Evolutionary conservation across 805 yeast species (phyloP).

Genomic region (Wickerhamiella qilinensis): DNA sequence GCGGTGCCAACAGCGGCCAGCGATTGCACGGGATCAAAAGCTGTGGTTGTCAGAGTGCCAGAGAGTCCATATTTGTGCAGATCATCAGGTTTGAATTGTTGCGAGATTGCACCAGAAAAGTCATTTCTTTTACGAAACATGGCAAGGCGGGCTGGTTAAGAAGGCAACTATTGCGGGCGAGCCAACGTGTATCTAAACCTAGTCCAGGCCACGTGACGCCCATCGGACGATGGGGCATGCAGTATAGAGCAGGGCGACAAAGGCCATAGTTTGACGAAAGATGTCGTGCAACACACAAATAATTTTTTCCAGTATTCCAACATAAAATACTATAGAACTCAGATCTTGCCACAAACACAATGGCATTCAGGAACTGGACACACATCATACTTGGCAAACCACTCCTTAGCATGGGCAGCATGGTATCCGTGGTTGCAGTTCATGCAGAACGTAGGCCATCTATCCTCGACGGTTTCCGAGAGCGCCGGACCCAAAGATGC

Average conservation of each 20-base stretch:
- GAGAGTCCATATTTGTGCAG: conserved; percentile 38
- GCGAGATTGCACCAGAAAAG: conserved; percentile 15
- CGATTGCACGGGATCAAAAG: conserved; percentile 80
- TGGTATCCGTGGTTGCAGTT: conserved; percentile 90
- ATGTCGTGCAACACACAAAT: too few species aligned
- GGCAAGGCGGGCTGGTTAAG: background rate
- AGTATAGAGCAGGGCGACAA: too few species aligned
- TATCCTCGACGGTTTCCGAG: conserved; percentile 19
- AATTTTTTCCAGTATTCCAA: too few species aligned
- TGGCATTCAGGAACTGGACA: conserved; percentile 93
- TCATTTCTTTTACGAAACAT: conserved; percentile 7
- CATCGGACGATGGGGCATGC: too few species aligned
- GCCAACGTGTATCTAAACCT: too few species aligned
- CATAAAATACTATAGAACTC: background rate
- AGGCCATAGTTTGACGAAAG: too few species aligned
- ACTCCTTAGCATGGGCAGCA: conserved; percentile 88
- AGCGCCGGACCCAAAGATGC: conserved; percentile 47
- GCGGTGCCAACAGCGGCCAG: conserved; percentile 68
- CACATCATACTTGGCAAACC: conserved; percentile 76
- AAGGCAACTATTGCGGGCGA: too few species aligned
- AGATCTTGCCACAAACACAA: conserved; percentile 42
- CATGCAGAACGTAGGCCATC: conserved; percentile 86
- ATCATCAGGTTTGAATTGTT: conserved; percentile 16
- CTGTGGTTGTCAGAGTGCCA: conserved; percentile 50
- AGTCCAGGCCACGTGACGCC: too few species aligned